Base-by-base conservation (phyloP, 2,329 filamentous ascomycete species). In the Colletotrichum lupini region DNA sequence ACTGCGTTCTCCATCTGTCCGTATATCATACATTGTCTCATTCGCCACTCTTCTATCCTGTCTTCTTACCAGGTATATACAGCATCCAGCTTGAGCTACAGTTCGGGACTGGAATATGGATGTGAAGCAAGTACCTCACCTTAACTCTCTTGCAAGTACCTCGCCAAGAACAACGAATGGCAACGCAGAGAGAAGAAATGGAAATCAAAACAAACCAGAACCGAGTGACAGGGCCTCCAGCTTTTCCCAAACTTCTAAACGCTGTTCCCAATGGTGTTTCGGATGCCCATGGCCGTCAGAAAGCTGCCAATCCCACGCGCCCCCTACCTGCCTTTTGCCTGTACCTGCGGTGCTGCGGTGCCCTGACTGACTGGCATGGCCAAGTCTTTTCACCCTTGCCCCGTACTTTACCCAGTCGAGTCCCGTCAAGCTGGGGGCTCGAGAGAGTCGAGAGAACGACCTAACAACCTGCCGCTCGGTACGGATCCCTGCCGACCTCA, bases 261-360 rank as follows among this genome's bases (percentile, higher is more conserved):
- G 26, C 59, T 64, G 65, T 72, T 64, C 66, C 55, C 59, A 26
- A 69, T 59, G 30, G 70, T 46, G 70, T 72, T 72, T 72, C 70
- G 68, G 64, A 69, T 72, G 65, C 65, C 58, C 37, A 53, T 32
- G 53, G 28, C 67, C 52, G 65, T 58, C 53, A 53, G 26, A 42
- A 55, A 67, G 42, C 56, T 53, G 57, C 57, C 46, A 68, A 55
- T 55, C 61, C 49, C 52, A 64, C 61, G 24, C 24, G 46, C 61
- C 61, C 46, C 61, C 16, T 49, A 1, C 42, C 42, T 49, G 42
- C 42, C 19, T 49, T n/a, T 42, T 49, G 19, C 19, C 42, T 49
- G 42, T 19, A 49, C 42, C 19, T 49, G 42, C 42, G 42, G 42
- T 49, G 42, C 42, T 49, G 42, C 42, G 16, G 16, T 49, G 42